Conservation (phyloP, 345 rosid species). For the Cardamine resedifolia region DNA sequence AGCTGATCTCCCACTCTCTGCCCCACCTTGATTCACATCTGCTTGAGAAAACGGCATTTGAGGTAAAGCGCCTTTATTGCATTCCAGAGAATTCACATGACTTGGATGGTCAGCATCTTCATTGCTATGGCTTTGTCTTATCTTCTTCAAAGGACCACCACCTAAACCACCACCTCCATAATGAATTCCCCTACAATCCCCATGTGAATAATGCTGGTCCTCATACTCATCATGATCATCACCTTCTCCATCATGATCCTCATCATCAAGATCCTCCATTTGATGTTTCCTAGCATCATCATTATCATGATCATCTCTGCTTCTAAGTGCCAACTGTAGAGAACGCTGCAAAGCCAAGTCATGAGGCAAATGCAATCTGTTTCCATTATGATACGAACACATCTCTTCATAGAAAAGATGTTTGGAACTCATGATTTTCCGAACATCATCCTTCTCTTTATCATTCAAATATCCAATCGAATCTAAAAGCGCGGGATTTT, state of each 20-base stretch:
- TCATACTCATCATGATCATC: slow-evolving; percentile 73
- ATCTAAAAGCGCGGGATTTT: slow-evolving; percentile 79
- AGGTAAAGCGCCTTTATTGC: slow-evolving; percentile 33
- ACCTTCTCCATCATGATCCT: slow-evolving; percentile 67
- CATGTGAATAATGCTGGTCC: slow-evolving; percentile 51
- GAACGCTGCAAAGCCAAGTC: slow-evolving; percentile 81
- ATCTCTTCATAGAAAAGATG: slow-evolving; percentile 96
- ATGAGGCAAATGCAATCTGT: slow-evolving; percentile 86
- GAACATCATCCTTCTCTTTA: slow-evolving; percentile 82
- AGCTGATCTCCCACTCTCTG: slow-evolving; percentile 51
- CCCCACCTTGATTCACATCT: slow-evolving; percentile 51
- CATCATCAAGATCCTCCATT: slow-evolving; percentile 75
- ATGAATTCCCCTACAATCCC: slow-evolving; percentile 46
- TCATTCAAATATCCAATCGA: slow-evolving; percentile 63
- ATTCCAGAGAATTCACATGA: slow-evolving; percentile 28
- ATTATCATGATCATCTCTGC: slow-evolving; percentile 70
- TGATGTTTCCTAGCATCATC: slow-evolving; percentile 57
- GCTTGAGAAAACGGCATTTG: slow-evolving; percentile 46
- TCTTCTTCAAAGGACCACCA: slow-evolving; percentile 58
- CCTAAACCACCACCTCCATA: slow-evolving; percentile 36
- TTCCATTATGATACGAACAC: slow-evolving; percentile 92
- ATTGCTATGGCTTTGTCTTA: slow-evolving; percentile 51
- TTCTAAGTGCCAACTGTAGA: slow-evolving; percentile 66
- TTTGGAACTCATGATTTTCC: slow-evolving; percentile 80
- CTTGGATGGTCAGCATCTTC: slow-evolving; percentile 52